A percentile compares a stretch with the other conserved stretches of the same genome.
Conservation (phyloP, 2,329 filamentous ascomycete species). For the Sclerotinia sclerotiorum region DNA sequence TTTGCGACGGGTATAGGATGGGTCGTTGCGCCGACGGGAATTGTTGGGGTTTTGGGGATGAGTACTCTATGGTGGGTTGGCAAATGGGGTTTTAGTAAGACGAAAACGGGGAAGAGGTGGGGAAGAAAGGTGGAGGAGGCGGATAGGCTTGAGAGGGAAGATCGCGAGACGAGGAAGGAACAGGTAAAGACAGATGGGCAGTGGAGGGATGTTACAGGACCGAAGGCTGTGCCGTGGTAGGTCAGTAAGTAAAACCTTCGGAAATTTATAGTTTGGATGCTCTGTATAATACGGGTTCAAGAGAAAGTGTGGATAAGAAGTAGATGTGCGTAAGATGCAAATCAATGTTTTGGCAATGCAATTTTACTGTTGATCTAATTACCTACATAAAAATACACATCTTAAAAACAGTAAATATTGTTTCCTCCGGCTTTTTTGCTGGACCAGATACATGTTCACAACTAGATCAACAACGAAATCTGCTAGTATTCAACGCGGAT, state of each 20-base stretch:
- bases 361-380: neutral
- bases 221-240: slow-evolving; percentile 38
- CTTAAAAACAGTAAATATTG: too few relatives aligned
- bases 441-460: too few relatives aligned
- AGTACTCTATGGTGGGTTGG: slow-evolving; percentile 37
- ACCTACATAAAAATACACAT: too few relatives aligned
- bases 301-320: neutral
- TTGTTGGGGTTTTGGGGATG: slow-evolving; percentile 35
- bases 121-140: slow-evolving; percentile 31
- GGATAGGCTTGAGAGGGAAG: slow-evolving; percentile 16
- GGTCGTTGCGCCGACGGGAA: slow-evolving; percentile 38
- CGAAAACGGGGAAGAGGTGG: slow-evolving; percentile 28
- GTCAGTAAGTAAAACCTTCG: too few relatives aligned
- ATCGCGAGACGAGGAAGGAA: slow-evolving; percentile 29
- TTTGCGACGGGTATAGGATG: slow-evolving; percentile 37
- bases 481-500: neutral
- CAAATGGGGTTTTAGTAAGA: slow-evolving; percentile 40
- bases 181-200: slow-evolving; percentile 36
- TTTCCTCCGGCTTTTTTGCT: too few relatives aligned
- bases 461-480: neutral
- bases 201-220: slow-evolving; percentile 38
- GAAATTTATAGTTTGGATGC: too few relatives aligned
- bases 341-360: neutral
- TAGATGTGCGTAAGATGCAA: neutral
- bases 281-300: neutral